Evolutionary conservation across 2,329 filamentous ascomycete genomes (phyloP).

Genomic region (Fusarium sp.): DNA sequence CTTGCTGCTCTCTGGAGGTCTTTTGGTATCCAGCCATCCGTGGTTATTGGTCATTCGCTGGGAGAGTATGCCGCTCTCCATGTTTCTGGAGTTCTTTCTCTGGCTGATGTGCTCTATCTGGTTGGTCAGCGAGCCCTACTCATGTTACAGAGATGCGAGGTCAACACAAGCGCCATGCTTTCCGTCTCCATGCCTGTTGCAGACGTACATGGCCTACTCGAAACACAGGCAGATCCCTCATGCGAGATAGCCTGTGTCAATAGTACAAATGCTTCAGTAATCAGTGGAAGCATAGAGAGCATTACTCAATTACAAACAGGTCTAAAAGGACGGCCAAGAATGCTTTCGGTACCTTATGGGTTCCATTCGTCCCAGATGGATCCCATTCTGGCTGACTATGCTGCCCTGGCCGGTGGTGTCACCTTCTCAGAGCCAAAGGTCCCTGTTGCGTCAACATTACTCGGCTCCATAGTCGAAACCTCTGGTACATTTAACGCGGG

Average conservation of each 20-base stretch:
- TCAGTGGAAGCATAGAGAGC: slow-evolving; percentile 20
- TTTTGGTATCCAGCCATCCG: slow-evolving; percentile 55
- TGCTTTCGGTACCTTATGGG: slow-evolving; percentile 49
- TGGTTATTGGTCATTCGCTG: slow-evolving; percentile 60
- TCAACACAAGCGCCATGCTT: slow-evolving; percentile 21
- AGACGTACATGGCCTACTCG: neutral
- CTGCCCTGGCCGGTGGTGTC: slow-evolving; percentile 30
- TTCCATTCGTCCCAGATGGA: slow-evolving; percentile 53
- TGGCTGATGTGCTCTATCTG: slow-evolving; percentile 69
- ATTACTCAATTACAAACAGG: neutral
- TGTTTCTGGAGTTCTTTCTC: slow-evolving; percentile 71
- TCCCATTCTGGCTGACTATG: slow-evolving; percentile 60
- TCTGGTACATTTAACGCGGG: neutral
- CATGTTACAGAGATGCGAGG: neutral
- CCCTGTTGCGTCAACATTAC: slow-evolving; percentile 8
- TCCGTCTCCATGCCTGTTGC: neutral
- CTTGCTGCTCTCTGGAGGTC: slow-evolving; percentile 52
- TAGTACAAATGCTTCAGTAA: neutral
- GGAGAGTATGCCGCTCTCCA: slow-evolving; percentile 58
- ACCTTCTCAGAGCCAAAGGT: neutral
- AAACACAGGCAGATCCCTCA: neutral
- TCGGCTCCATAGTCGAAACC: neutral
- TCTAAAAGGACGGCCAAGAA: neutral
- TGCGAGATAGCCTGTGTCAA: neutral
- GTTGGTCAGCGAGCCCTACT: slow-evolving; percentile 57